Evolutionary conservation across 768 basidiomycete species (phyloP).

Genomic region (Suillus weaverae): DNA sequence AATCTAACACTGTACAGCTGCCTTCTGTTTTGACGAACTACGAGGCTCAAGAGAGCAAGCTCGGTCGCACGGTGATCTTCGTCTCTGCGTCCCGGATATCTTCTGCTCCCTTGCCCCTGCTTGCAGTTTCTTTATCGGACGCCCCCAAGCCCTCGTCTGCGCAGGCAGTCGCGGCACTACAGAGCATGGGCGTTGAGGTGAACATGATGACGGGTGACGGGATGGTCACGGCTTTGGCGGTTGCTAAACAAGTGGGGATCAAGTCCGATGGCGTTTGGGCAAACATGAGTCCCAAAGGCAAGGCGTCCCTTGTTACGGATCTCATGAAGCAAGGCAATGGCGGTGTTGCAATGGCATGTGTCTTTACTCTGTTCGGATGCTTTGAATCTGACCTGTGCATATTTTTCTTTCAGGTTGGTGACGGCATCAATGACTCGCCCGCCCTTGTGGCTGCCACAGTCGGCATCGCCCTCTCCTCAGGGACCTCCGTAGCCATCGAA

Average conservation of each 20-base stretch:
- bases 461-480: constrained; percentile 94
- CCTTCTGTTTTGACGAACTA: constrained; percentile 64
- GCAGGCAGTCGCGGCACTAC: constrained; percentile 78
- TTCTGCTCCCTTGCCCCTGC: constrained; percentile 53
- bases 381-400: not conserved
- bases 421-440: constrained; percentile 98
- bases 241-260: constrained; percentile 91
- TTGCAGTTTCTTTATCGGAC: constrained; percentile 87
- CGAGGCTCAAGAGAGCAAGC: constrained; percentile 64
- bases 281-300: constrained; percentile 93
- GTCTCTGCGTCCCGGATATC: constrained; percentile 59
- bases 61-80: constrained; percentile 86
- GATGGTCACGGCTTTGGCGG: constrained; percentile 78
- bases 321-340: constrained; percentile 69
- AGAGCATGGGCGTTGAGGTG: constrained; percentile 89
- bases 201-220: constrained; percentile 95
- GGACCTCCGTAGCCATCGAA: constrained; percentile 96
- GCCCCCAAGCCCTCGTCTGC: constrained; percentile 82
- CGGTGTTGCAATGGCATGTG: constrained; percentile 87
- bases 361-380: not conserved
- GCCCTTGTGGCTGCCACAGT: constrained; percentile 95
- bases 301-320: constrained; percentile 81
- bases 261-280: constrained; percentile 82
- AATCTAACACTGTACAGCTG: constrained; percentile 50
- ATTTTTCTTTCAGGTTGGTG: constrained; percentile 70